Evolutionary conservation across 164 flowering plant genomes (phyloP), one percentile per base, ranked within the genome.

Genomic region (Berberis thunbergii): DNA sequence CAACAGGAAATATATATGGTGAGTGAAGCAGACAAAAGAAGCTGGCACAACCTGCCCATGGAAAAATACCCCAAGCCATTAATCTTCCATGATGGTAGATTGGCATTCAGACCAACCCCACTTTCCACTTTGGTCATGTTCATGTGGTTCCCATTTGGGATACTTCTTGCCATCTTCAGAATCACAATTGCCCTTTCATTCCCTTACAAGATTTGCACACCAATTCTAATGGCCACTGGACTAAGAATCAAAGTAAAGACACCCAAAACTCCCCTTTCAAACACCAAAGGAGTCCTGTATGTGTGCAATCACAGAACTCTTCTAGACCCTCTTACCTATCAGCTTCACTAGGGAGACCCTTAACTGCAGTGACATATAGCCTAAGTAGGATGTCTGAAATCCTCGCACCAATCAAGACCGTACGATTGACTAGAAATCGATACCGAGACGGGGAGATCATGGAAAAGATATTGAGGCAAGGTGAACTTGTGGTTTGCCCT

Each of bases 401-500:
- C 62, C 64, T 75, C 0, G 43, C 80, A 3, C 80, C 83, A 11
- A 71, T 77, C 43, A 71, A 41, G 40, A 74, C 80, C 2, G 75
- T 71, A 12, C 42, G 74, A 13, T 60, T 79, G 7, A 72, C 75
- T 0, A 69, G 80, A 44, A 65, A 75, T 38, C 59, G 74, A 57
- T 60, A 71, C 4, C 56, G 43, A 60, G 83, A 79, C 41, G 62
- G 65, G 1, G 40, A 59, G 41, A 67, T 45, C 26, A 77, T 79
- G 73, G 49, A 73, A 54, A 26, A 40, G 42, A 55, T 75, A 44
- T 43, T 79, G 43, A 58, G 67, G 4, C 52, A 73, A 54, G 80
- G 77, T 9, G 80, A 75, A 52, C 71, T 77, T 6, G 67, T 75
- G 12, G 71, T 79, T 12, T 76, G 83, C 64, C 77, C 80, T 2